Evolutionary conservation across 176 grass and related monocot genomes (phyloP), one percentile per base, ranked within the genome.

Genomic region (Luzula sylvatica): DNA sequence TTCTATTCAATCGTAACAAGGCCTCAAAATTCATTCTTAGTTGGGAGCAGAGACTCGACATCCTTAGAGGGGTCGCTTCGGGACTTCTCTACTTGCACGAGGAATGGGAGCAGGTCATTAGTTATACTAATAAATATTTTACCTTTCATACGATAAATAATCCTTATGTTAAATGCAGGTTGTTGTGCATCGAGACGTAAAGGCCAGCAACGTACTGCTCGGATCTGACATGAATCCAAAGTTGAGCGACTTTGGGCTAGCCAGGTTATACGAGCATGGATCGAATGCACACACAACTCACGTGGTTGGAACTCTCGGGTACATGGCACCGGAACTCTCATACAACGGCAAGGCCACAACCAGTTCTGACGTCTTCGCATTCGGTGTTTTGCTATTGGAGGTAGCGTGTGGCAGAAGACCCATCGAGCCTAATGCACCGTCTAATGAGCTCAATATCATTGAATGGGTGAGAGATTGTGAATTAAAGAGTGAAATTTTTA

Each of bases 121-220:
- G 29, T 32, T 32, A 4, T 32, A 32, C 41, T 65, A 32, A n/a
- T n/a, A n/a, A n/a, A n/a, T n/a, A n/a, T n/a, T n/a, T n/a, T n/a
- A n/a, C n/a, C n/a, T n/a, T n/a, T n/a, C n/a, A n/a, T n/a, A n/a
- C n/a, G n/a, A n/a, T n/a, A 32, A 32, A 3, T 32, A 4, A 32
- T 4, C 29, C 8, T 32, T 32, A 4, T 32, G 29, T 32, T 8
- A 68, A n/a, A n/a, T n/a, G n/a, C 3, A 47, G 3, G 56, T 72
- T 9, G 71, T 75, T 40, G 66, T 85, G 43, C 81, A 79, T 52
- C 53, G 71, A 52, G 75, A 86, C 63, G 42, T 85, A 27, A 85
- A 85, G 62, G 40, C 81, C 4, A 67, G 75, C 66, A 85, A 85
- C 17, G 59, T 79, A 7, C 52, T 78, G 5, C 70, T 79, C 0